Base-by-base conservation (phyloP, 2,329 filamentous ascomycete genomes). In the Penicillium verrucosum region DNA sequence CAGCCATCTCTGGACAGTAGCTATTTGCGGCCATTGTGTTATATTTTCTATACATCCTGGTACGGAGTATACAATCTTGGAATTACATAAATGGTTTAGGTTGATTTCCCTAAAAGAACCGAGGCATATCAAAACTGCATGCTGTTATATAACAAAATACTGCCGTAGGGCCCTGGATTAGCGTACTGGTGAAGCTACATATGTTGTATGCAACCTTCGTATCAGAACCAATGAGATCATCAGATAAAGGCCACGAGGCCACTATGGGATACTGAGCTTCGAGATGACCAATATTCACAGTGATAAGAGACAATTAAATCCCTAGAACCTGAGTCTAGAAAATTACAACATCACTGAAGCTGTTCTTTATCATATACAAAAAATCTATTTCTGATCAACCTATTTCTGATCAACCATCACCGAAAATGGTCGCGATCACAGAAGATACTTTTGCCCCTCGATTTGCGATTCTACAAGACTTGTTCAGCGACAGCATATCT, bases 1-100 rank as follows among this genome's bases (percentile, higher is more conserved):
- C 50, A 51, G 45, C 40, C 38, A 47, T 2, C 2, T 18, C 16
- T 61, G 59, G 59, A 62, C 60, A 61, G 34, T 29, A 2, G n/a
- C 2, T 21, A 49, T 49, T 40, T 49, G 16, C 34, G 46, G 32
- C 46, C 46, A 29, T 29, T 9, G 12, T 3, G 21, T 6, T 12
- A n/a, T 27, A 48, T 37, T 37, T n/a, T 36, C 5, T 25, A 36
- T 34, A 36, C 21, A 46, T 46, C 8, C 14, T 27, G 14, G 18
- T n/a, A n/a, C n/a, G n/a, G n/a, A n/a, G n/a, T 32, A 46, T 25
- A 7, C 25, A 34, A 47, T 4, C 3, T 25, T 44, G 16, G 10
- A 18, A 12, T 9, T 8, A 18, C 5, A 1, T 44, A 5, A 29
- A 21, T 21, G 21, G 21, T 21, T 21, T 21, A 21, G 3, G 21